These are phyloP conservation scores for Stenocarpella maydis DNA, from an alignment of 2,329 filamentous ascomycete species.

Conservation along the genomic window DNA sequence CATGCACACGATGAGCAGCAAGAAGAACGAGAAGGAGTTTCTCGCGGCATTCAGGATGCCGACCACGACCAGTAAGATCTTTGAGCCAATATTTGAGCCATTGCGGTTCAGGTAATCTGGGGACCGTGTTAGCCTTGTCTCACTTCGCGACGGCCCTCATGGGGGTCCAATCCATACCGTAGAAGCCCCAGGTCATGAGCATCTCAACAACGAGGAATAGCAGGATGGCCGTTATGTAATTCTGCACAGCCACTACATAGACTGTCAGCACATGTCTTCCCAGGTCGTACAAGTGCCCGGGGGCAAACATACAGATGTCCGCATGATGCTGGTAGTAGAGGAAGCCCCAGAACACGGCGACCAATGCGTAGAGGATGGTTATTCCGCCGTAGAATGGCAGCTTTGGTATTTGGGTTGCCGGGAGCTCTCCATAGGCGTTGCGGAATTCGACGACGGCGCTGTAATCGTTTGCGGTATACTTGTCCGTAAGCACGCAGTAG, in stretches of 20 bases:
- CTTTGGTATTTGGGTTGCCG: slow-evolving; percentile 95
- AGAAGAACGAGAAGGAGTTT: slow-evolving; percentile 98
- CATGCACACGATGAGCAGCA: slow-evolving; percentile 98
- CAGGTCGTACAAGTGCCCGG: not conserved
- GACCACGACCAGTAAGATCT: slow-evolving; percentile 89
- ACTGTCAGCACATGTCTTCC: slow-evolving; percentile 43
- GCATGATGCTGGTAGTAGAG: slow-evolving; percentile 93
- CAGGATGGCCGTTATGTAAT: slow-evolving; percentile 97
- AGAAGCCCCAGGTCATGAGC: slow-evolving; percentile 98
- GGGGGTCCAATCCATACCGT: slow-evolving; percentile 62
- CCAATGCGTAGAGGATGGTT: slow-evolving; percentile 90
- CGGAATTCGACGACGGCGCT: slow-evolving; percentile 87
- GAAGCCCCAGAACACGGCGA: slow-evolving; percentile 90
- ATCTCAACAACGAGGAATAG: slow-evolving; percentile 95
- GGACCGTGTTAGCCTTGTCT: slow-evolving; percentile 9
- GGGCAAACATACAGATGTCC: slow-evolving; percentile 75
- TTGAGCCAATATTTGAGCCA: slow-evolving; percentile 82
- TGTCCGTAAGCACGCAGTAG: slow-evolving; percentile 88
- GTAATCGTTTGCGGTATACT: slow-evolving; percentile 74
- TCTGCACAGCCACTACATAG: slow-evolving; percentile 84
- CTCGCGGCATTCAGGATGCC: slow-evolving; percentile 90
- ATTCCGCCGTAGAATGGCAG: slow-evolving; percentile 96
- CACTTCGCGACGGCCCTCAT: not conserved
- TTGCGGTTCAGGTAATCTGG: slow-evolving; percentile 90
- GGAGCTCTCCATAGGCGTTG: slow-evolving; percentile 95